phyloP scores from a whole-genome alignment of 2,329 filamentous ascomycete genomes.

The Colletotrichum tropicale region DNA sequence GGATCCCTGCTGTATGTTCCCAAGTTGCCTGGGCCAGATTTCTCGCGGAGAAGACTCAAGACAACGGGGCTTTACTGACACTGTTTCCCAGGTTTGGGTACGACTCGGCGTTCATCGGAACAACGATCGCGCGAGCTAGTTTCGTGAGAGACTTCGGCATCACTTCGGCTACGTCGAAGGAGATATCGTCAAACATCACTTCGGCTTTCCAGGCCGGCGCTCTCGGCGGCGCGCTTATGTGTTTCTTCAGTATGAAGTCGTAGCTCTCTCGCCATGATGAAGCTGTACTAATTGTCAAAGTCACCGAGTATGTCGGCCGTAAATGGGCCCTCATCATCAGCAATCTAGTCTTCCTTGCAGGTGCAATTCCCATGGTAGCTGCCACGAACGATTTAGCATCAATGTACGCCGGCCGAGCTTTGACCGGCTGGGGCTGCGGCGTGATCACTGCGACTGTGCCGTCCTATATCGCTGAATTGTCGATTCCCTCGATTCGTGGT shows the following conservation, averaged over 20 bases:
- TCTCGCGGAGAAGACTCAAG: not conserved
- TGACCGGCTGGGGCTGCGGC: conserved; percentile 63
- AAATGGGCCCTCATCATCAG: conserved; percentile 53
- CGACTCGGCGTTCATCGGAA: conserved; percentile 59
- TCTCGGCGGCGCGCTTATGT: conserved; percentile 56
- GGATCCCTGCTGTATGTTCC: conserved; percentile 44
- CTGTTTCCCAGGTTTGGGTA: conserved; percentile 44
- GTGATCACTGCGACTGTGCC: conserved; percentile 63
- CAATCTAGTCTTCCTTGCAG: conserved; percentile 47
- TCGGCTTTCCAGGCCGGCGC: conserved; percentile 53
- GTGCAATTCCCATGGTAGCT: conserved; percentile 47
- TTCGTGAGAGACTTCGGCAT: conserved; percentile 49
- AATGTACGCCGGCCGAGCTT: conserved; percentile 59
- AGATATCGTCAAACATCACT: conserved; percentile 48
- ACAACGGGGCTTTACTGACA: too few species aligned
- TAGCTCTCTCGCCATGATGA: rapidly evolving
- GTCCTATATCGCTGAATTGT: conserved; percentile 67
- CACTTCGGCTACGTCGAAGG: conserved; percentile 28
- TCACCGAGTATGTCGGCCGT: conserved; percentile 53
- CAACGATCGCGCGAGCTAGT: conserved; percentile 52
- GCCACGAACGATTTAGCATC: conserved; percentile 43
- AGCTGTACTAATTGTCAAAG: conserved; percentile 12
- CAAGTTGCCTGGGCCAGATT: not conserved
- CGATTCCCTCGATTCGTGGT: conserved; percentile 62
- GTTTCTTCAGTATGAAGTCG: conserved; percentile 38